Percentiles rank a stretch among this genome's conserved stretches.
Conservation (phyloP, 2,329 filamentous ascomycete genomes). For the Boeremia exigua region DNA sequence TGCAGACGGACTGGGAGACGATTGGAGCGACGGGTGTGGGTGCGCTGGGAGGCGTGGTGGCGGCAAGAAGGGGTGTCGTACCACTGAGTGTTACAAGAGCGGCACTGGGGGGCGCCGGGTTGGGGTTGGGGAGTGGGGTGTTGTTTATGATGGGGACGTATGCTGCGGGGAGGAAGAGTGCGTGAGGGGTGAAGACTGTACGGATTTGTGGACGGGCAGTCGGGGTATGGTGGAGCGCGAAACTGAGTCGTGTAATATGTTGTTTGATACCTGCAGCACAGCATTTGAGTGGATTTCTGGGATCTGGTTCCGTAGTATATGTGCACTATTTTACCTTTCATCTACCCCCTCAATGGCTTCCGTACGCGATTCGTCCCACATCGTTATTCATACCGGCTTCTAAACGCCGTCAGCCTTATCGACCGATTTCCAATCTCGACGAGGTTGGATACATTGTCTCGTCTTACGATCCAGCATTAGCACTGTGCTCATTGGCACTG, state of each 20-base stretch:
- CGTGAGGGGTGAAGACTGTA: neutral
- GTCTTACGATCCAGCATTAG: neutral
- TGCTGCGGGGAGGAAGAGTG: constrained; percentile 23
- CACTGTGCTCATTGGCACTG: neutral
- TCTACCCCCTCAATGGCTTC: neutral
- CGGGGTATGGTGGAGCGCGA: no score
- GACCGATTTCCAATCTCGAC: neutral
- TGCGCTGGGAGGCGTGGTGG: constrained; percentile 41
- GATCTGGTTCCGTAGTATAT: neutral
- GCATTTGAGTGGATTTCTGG: neutral
- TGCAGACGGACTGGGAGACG: constrained; percentile 64
- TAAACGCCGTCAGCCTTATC: neutral
- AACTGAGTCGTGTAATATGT: neutral
- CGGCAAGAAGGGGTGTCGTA: constrained; percentile 35
- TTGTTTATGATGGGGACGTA: constrained; percentile 44
- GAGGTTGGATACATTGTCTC: neutral
- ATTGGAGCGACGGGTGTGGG: constrained; percentile 52
- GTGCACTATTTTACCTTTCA: neutral
- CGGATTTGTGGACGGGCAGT: no score
- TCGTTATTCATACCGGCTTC: neutral
- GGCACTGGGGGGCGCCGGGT: constrained; percentile 53
- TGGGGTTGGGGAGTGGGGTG: constrained; percentile 60
- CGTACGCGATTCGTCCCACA: neutral
- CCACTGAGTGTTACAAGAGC: constrained; percentile 46
- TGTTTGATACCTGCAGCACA: neutral